These are phyloP conservation scores for Ensete glaucum DNA, from an alignment of 176 grass and related monocot genomes.

Conservation along the genomic window DNA sequence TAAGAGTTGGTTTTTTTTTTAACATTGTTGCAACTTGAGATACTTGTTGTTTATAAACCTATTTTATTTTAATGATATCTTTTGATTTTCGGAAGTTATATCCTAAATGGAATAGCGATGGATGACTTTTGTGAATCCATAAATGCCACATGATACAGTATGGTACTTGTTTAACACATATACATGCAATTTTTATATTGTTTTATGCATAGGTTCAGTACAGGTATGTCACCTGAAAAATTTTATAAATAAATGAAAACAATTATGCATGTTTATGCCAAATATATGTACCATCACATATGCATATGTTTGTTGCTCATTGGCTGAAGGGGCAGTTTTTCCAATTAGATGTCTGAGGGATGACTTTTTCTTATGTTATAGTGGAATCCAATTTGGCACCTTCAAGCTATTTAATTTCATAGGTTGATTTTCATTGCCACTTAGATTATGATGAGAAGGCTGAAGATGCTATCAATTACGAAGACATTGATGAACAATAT, in stretches of 20 bases:
- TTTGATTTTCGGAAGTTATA: not conserved
- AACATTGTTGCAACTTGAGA: not conserved
- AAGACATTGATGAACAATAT: constrained; percentile 99
- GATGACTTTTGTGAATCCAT: not conserved
- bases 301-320: not conserved
- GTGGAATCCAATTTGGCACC: not conserved
- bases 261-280: not conserved
- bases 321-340: not conserved
- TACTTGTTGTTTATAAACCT: not conserved
- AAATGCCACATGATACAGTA: not conserved
- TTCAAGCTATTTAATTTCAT: constrained; percentile 19
- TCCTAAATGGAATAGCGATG: not conserved
- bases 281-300: not conserved
- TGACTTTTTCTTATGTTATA: not conserved
- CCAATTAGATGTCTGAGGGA: not conserved
- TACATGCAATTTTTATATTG: not conserved
- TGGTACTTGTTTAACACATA: not conserved
- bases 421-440: constrained; percentile 9
- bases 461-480: constrained; percentile 94
- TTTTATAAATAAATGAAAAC: too few relatives aligned
- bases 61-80: not conserved
- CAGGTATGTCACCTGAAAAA: not conserved
- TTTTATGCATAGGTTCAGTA: not conserved
- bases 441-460: constrained; percentile 97
- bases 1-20: not conserved